Base-by-base conservation (phyloP, 169 alveolate genomes). In the Babesia ovata region DNA sequence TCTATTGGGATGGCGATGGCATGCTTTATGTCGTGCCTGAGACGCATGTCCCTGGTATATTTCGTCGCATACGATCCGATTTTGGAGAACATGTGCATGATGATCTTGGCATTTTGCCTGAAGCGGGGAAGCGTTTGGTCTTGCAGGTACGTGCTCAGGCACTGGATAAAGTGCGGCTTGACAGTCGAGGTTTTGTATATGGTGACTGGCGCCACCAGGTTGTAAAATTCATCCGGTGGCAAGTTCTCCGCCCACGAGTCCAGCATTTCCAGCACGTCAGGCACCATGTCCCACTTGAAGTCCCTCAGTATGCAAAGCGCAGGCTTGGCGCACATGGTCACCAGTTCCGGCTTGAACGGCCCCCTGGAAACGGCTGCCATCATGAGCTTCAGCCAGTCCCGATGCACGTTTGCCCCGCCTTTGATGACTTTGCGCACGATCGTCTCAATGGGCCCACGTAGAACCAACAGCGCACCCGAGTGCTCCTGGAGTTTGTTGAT, bases 311-410 rank as follows among this genome's bases (percentile, higher is more conserved):
- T 67, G 65, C 76, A 67, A 29, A 67, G n/a, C 21, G 66, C 76
- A 28, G 76, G 76, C 44, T 21, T n/a, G 9, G 54, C 76, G 53
- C 76, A 67, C 56, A 52, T 53, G 22, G 10, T 16, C 22, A 50
- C 76, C 21, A 67, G 19, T 26, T 67, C 76, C 17, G 58, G 26
- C 26, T 63, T 67, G 42, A 67, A 67, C n/a, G 76, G 76, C 21
- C 76, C 76, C 42, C 76, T 10, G 36, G 76, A 14, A 1, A 42
- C 76, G 8, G 65, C 22, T 17, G 65, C 76, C 76, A 67, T 67
- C 76, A 67, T 67, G 57, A 67, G 76, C 44, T 67, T 48, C 54
- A 67, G 42, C 76, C 76, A 67, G 33, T 67, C 76, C 12, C 65
- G 76, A 24, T 67, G 76, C 39, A 50, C 63, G 39, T 21, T 7